These are phyloP conservation scores for Brasenia schreberi DNA, from an alignment of 164 flowering plant species.

Conservation along the genomic window DNA sequence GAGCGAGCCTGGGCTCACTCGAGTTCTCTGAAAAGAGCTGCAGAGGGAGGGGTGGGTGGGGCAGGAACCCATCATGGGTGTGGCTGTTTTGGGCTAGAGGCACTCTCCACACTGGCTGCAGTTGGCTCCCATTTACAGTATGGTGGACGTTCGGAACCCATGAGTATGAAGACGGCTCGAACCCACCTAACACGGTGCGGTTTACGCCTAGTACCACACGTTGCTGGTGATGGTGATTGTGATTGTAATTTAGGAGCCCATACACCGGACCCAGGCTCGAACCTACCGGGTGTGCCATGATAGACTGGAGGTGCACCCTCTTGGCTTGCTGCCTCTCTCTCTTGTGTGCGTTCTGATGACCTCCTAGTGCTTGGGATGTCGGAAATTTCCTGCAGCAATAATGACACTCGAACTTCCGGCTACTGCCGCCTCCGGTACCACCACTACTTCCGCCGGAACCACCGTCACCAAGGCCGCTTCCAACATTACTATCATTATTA, in stretches of 20 bases:
- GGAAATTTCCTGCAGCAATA: conserved; percentile 92
- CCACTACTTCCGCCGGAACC: background rate
- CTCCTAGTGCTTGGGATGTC: conserved; percentile 91
- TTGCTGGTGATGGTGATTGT: conserved; percentile 1
- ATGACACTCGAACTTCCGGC: conserved; percentile 69
- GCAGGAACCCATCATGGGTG: conserved; percentile 8
- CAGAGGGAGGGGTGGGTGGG: conserved; percentile 9
- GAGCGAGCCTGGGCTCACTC: conserved; percentile 12
- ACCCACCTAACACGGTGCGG: background rate
- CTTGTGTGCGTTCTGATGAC: conserved; percentile 97
- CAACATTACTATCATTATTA: conserved; percentile 3
- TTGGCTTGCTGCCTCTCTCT: conserved; percentile 87
- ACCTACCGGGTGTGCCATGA: conserved; percentile 36
- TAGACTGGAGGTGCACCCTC: conserved; percentile 70
- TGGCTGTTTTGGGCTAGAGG: conserved; percentile 24
- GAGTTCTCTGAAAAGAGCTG: conserved; percentile 4
- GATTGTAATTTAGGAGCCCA: conserved; percentile 29
- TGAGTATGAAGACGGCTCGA: background rate
- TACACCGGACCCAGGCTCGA: conserved; percentile 23
- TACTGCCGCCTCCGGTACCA: conserved; percentile 3
- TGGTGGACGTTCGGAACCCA: conserved; percentile 4
- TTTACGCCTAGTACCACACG: background rate
- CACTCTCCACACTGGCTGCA: conserved; percentile 54
- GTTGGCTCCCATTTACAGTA: conserved; percentile 60
- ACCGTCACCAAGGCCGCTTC: background rate